phyloP scores from a whole-genome alignment of 768 basidiomycete species.

The Mycena chlorophos region DNA sequence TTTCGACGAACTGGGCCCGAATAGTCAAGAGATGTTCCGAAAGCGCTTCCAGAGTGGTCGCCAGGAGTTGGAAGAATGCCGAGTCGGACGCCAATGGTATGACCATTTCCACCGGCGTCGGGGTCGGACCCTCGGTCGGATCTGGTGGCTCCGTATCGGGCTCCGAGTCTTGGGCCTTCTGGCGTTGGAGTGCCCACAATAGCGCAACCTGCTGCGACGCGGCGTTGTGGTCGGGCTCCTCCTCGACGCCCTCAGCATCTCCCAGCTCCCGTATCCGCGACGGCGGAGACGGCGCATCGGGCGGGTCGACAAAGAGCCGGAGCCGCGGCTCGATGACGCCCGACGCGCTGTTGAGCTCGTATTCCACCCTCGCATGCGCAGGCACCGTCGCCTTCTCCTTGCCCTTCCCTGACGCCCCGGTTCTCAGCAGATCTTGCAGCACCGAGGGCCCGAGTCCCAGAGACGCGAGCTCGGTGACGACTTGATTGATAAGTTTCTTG shows the following conservation, averaged over 20 bases:
- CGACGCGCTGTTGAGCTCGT: conserved; percentile 54
- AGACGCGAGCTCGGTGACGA: conserved; percentile 73
- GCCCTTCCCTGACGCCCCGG: conserved; percentile 22
- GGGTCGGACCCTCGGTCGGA: too few species aligned
- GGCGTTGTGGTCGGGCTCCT: conserved; percentile 8
- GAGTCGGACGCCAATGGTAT: conserved; percentile 81
- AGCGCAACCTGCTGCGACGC: conserved; percentile 21
- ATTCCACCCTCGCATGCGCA: conserved; percentile 38
- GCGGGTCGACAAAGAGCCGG: conserved; percentile 46
- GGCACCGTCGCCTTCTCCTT: conserved; percentile 25
- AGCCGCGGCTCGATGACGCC: conserved; percentile 58
- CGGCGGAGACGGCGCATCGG: conserved; percentile 21
- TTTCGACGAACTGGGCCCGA: conserved; percentile 48
- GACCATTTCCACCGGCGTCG: conserved; percentile 49
- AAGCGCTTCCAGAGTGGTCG: conserved; percentile 55
- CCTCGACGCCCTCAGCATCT: conserved; percentile 16
- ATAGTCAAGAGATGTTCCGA: conserved; percentile 51
- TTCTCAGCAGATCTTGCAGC: conserved; percentile 44
- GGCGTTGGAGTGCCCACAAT: conserved; percentile 28
- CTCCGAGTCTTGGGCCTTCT: background rate
- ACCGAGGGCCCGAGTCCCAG: conserved; percentile 60
- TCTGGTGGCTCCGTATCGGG: background rate
- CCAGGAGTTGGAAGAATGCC: conserved; percentile 77
- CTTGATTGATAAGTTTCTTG: conserved; percentile 85
- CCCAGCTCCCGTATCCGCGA: conserved; percentile 5